Percentiles rank a stretch among this genome's conserved stretches.
Conservation (phyloP, 805 yeast species). For the Candida montana region DNA sequence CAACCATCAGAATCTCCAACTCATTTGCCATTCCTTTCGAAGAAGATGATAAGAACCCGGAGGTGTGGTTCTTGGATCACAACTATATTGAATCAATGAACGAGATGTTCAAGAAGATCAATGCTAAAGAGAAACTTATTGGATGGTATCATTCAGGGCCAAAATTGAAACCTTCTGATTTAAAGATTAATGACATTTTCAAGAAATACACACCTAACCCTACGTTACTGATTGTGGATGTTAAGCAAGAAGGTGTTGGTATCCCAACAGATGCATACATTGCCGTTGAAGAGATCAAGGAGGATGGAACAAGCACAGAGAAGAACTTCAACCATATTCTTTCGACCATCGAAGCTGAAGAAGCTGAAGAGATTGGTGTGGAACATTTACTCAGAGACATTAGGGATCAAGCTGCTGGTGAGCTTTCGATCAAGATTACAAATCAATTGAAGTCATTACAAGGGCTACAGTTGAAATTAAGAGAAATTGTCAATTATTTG, state of each 20-base stretch:
- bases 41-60: slow-evolving; percentile 87
- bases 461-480: slow-evolving; percentile 75
- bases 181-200: slow-evolving; percentile 86
- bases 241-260: slow-evolving; percentile 67
- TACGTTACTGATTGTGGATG: slow-evolving; percentile 84
- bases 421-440: slow-evolving; percentile 78
- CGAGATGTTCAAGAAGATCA: slow-evolving; percentile 95
- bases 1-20: slow-evolving; percentile 69
- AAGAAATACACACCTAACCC: slow-evolving; percentile 80
- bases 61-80: slow-evolving; percentile 96
- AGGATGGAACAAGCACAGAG: slow-evolving; percentile 91
- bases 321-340: slow-evolving; percentile 92
- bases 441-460: slow-evolving; percentile 83
- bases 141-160: slow-evolving; percentile 99
- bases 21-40: slow-evolving; percentile 97
- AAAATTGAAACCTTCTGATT: slow-evolving; percentile 78
- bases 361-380: slow-evolving; percentile 98
- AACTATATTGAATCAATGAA: slow-evolving; percentile 94
- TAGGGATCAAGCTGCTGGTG: slow-evolving; percentile 95
- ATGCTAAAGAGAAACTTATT: slow-evolving; percentile 90
- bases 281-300: slow-evolving; percentile 92
- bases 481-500: slow-evolving; percentile 73
- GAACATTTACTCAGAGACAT: slow-evolving; percentile 93
- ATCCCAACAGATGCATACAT: slow-evolving; percentile 94
- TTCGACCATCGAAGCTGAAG: slow-evolving; percentile 91